phyloP scores from a whole-genome alignment of 2,329 filamentous ascomycete species.

The Magnaporthiopsis incrustans region DNA sequence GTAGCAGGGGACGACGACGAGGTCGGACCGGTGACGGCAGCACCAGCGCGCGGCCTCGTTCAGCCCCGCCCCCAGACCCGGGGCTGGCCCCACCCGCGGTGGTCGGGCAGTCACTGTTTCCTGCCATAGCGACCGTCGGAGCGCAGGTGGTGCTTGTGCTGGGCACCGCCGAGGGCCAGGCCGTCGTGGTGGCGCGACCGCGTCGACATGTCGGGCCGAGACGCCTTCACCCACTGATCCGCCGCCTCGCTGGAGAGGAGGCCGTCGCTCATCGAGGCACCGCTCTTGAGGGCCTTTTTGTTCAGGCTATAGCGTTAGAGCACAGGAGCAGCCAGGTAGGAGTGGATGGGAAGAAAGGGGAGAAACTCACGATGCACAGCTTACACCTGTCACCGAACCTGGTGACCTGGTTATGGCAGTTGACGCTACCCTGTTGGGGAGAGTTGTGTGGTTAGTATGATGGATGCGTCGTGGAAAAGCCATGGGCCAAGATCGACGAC shows the following conservation, averaged over 20 bases:
- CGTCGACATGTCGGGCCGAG: background rate
- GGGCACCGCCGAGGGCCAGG: background rate
- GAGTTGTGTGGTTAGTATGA: background rate
- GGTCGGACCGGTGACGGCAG: background rate
- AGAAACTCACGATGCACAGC: constrained; percentile 5
- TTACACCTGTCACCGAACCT: constrained; percentile 21
- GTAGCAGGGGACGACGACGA: background rate
- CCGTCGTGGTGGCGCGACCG: background rate
- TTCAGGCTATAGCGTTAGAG: background rate
- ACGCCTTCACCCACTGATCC: constrained; percentile 1
- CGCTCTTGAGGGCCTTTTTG: constrained; percentile 3
- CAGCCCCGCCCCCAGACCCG: background rate
- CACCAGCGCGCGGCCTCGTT: no score
- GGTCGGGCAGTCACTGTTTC: constrained; percentile 2
- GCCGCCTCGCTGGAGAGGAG: constrained; percentile 2
- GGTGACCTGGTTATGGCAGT: constrained; percentile 6
- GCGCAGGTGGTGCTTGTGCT: background rate
- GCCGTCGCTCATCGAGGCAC: constrained; percentile 1
- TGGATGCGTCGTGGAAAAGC: background rate
- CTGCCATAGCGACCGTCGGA: background rate
- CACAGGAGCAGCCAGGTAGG: background rate
- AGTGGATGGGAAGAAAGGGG: background rate
- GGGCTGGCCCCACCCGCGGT: background rate
- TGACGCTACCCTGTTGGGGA: constrained; percentile 3
- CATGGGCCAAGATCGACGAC: background rate